These are phyloP conservation scores for Candida quercuum DNA, from an alignment of 805 yeast species.

Conservation along the genomic window DNA sequence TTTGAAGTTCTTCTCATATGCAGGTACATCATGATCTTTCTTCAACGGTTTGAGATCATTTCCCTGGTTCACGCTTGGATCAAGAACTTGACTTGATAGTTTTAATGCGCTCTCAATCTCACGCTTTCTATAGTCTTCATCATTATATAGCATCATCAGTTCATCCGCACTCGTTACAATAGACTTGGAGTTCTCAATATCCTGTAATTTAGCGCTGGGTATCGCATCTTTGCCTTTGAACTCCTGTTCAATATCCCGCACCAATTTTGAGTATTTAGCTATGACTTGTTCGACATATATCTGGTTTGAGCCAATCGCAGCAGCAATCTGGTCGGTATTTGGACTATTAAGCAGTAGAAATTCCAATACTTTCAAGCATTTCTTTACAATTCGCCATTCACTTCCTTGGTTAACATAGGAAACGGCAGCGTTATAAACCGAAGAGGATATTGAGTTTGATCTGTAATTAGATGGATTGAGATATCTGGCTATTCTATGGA, in stretches of 20 bases:
- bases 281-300: neutral
- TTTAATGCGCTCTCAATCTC: slow-evolving; percentile 7
- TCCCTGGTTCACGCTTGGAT: neutral
- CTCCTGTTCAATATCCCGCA: slow-evolving; percentile 20
- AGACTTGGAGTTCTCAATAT: slow-evolving; percentile 8
- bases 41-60: slow-evolving; percentile 4
- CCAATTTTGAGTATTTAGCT: neutral
- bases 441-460: neutral
- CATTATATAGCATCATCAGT: slow-evolving; percentile 4
- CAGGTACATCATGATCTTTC: slow-evolving; percentile 3
- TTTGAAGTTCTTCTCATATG: slow-evolving; percentile 7
- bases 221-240: slow-evolving; percentile 8
- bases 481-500: slow-evolving; percentile 24
- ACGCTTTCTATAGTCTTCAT: slow-evolving; percentile 3
- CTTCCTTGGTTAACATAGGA: slow-evolving; percentile 34
- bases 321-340: slow-evolving; percentile 1
- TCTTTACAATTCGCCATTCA: slow-evolving; percentile 36
- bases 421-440: slow-evolving; percentile 6
- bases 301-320: neutral
- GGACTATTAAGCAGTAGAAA: slow-evolving; percentile 27
- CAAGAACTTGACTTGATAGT: slow-evolving; percentile 2
- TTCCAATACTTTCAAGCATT: slow-evolving; percentile 31
- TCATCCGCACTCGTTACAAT: slow-evolving; percentile 3
- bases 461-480: slow-evolving; percentile 1
- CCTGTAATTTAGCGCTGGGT: slow-evolving; percentile 4